Evolutionary conservation across 768 basidiomycete genomes (phyloP), one percentile per base, ranked within the genome.

Genomic region (Amanita pseudoporphyria): DNA sequence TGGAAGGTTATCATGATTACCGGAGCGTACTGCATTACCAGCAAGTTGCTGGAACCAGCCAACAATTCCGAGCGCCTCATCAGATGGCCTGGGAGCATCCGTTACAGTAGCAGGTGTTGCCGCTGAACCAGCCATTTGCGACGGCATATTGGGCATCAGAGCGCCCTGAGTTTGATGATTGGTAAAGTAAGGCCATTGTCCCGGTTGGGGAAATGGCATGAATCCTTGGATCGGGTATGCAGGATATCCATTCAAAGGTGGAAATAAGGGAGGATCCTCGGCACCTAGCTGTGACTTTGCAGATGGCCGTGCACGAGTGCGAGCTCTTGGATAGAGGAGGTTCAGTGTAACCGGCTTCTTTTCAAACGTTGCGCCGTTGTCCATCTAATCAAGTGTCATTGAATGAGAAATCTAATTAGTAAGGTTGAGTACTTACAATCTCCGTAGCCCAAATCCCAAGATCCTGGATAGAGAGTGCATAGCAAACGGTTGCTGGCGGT

Each of bases 21-120:
- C n/a, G n/a, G n/a, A n/a, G 30, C 32, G 47, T 3, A 10, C 26
- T 19, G 1, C 6, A 30, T 53, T 39, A 31, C 22, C 30, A 37
- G 41, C 16, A 14, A 49, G 52, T 31, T 24, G 48, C 14, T 31
- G 31, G 47, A 40, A 43, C 52, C 52, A 53, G 16, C 13, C 19
- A 14, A 43, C 16, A 19, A 53, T 38, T 24, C 49, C 24, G n/a
- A 43, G 42, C 42, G 28, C 26, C 26, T 43, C 30, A 19, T 30
- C n/a, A 7, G 42, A 43, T n/a, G 24, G 42, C 26, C 42, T 43
- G 42, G 42, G 42, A 43, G 28, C 2, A 13, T 43, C n/a, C 3
- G 42, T n/a, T 9, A 43, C 21, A 9, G 26, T 24, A 5, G 35
- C 16, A 18, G 12, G 5, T 43, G 42, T 24, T 30, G 42, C 28